These are phyloP conservation scores for Fusarium bulbicola DNA, from an alignment of 2,329 filamentous ascomycete genomes.

Conservation along the genomic window DNA sequence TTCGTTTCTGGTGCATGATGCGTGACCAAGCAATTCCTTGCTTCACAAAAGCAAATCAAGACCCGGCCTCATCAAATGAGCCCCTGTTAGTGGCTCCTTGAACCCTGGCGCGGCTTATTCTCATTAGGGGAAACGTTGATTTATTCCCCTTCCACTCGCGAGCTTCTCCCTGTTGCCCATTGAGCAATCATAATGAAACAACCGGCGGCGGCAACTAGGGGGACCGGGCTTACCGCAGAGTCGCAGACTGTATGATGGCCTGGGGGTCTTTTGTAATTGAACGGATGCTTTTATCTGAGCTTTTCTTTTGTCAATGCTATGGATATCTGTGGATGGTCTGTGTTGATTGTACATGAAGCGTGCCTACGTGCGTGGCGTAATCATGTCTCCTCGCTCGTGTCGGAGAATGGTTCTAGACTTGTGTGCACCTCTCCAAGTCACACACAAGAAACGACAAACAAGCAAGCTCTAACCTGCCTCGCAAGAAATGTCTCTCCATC, in stretches of 20 bases:
- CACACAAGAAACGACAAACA: slow-evolving; percentile 4
- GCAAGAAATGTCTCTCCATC: slow-evolving; percentile 36
- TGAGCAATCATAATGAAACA: slow-evolving; percentile 41
- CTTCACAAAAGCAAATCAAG: slow-evolving; percentile 22
- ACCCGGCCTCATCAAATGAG: slow-evolving; percentile 13
- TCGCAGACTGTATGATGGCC: neutral
- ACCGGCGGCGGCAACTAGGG: slow-evolving; percentile 34
- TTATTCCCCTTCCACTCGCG: slow-evolving; percentile 20
- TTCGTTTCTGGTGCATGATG: neutral
- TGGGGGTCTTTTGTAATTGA: neutral
- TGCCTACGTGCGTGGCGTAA: slow-evolving; percentile 19
- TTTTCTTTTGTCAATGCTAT: slow-evolving; percentile 11
- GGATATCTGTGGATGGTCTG: neutral
- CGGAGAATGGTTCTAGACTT: neutral
- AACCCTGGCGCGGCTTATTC: slow-evolving; percentile 23
- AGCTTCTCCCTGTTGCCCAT: slow-evolving; percentile 13
- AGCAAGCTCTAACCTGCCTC: slow-evolving; percentile 28
- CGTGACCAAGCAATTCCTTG: slow-evolving; percentile 3
- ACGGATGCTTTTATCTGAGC: slow-evolving; percentile 2
- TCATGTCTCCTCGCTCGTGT: slow-evolving; percentile 12
- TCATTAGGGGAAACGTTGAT: slow-evolving; percentile 26
- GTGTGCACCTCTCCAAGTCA: neutral
- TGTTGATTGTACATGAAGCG: slow-evolving; percentile 28
- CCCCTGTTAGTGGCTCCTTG: slow-evolving; percentile 14
- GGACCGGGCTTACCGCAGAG: neutral